These are phyloP conservation scores for Typha latifolia DNA, from an alignment of 176 grass and related monocot species.

Conservation along the genomic window DNA sequence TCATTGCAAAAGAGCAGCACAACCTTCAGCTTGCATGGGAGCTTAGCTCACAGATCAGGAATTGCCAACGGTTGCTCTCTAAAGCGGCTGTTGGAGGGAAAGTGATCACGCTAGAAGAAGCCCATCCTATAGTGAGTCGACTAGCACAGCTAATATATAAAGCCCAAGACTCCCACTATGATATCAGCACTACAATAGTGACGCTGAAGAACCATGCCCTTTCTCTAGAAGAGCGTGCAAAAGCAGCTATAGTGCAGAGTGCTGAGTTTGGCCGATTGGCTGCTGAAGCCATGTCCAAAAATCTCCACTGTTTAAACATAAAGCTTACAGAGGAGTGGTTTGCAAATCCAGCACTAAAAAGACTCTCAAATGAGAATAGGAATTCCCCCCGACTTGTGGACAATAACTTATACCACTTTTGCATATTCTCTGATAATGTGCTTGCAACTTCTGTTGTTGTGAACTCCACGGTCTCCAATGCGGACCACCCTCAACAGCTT, in stretches of 20 bases:
- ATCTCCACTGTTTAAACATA: constrained; percentile 68
- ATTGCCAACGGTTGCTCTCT: constrained; percentile 73
- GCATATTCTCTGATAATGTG: constrained; percentile 97
- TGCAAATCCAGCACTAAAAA: constrained; percentile 40
- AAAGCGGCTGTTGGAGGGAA: constrained; percentile 73
- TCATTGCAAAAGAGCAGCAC: constrained; percentile 87
- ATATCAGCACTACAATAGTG: constrained; percentile 81
- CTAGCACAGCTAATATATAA: constrained; percentile 82
- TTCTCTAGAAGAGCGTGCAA: constrained; percentile 85
- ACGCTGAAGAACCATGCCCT: constrained; percentile 75
- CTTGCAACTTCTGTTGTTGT: constrained; percentile 83
- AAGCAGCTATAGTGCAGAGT: constrained; percentile 73
- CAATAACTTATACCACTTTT: constrained; percentile 95
- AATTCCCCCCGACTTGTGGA: constrained; percentile 89
- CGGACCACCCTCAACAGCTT: constrained; percentile 95
- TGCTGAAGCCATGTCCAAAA: constrained; percentile 67
- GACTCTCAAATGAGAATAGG: constrained; percentile 53
- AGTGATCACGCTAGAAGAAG: constrained; percentile 60
- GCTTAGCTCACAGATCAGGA: constrained; percentile 87
- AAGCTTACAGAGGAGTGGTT: constrained; percentile 82
- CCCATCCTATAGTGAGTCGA: constrained; percentile 66
- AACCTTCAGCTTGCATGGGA: constrained; percentile 95
- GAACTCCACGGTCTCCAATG: constrained; percentile 92
- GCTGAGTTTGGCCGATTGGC: constrained; percentile 87
- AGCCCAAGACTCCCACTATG: constrained; percentile 95